A percentile compares a stretch with the other conserved stretches of the same genome.
Evolutionary conservation across 2,329 filamentous ascomycete genomes (phyloP).

Genomic region (Periconia sp.): DNA sequence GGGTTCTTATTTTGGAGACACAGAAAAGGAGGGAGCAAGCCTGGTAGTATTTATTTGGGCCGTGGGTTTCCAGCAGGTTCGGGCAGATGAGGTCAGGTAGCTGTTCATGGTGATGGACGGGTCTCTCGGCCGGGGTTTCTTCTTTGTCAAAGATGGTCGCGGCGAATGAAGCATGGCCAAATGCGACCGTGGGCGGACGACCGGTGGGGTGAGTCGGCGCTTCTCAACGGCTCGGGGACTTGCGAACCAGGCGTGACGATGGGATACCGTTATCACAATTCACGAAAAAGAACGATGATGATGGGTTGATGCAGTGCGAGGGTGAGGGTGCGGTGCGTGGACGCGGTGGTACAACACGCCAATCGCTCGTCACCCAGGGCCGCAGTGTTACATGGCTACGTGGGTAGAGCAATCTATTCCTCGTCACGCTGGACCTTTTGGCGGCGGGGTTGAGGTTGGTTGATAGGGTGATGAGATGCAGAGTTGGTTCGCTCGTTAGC

Average conservation of each 20-base stretch:
- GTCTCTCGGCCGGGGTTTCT: conserved; percentile 1
- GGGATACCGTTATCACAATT: background rate
- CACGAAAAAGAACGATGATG: background rate
- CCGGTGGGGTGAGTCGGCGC: too few relatives aligned
- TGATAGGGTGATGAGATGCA: too few relatives aligned
- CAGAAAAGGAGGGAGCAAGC: too few relatives aligned
- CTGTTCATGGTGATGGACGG: background rate
- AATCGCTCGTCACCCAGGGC: conserved; percentile 16
- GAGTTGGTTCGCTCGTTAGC: too few relatives aligned
- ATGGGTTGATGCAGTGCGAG: conserved; percentile 20
- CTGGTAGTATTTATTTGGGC: background rate
- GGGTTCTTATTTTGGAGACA: too few relatives aligned
- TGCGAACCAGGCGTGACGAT: background rate
- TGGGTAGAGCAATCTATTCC: too few relatives aligned
- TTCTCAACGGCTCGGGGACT: too few relatives aligned
- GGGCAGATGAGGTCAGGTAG: background rate
- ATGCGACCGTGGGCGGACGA: conserved; percentile 5
- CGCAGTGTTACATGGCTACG: too few relatives aligned
- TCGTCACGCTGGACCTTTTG: too few relatives aligned
- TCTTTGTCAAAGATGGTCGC: conserved; percentile 26
- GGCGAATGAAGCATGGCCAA: conserved; percentile 20
- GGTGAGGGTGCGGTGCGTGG: conserved; percentile 33
- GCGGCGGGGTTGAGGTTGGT: too few relatives aligned
- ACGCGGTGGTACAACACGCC: conserved; percentile 28
- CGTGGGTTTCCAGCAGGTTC: background rate